Conservation (phyloP, 2,329 filamentous ascomycete genomes). For the Pseudocercospora pini-densiflorae region DNA sequence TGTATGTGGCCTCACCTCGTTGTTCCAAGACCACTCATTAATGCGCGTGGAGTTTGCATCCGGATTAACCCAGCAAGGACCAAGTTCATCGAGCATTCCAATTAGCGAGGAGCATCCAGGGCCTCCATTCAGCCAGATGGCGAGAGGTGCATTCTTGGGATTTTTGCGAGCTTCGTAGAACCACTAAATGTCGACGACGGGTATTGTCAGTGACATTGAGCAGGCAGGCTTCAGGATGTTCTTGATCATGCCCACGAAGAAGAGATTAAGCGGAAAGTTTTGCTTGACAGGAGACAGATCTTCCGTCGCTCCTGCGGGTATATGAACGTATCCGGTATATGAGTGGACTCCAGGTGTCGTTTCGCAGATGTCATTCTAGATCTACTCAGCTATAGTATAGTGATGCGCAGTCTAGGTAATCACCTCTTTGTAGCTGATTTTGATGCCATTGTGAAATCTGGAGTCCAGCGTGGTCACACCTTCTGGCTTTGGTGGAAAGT, state of each 20-base stretch:
- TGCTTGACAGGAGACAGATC: conserved; percentile 7
- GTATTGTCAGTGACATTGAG: background rate
- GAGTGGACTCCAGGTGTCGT: conserved; percentile 60
- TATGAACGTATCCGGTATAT: conserved; percentile 64
- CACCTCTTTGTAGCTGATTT: conserved; percentile 27
- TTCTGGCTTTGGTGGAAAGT: conserved; percentile 47
- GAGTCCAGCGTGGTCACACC: conserved; percentile 46
- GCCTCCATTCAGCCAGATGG: conserved; percentile 64
- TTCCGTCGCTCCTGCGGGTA: conserved; percentile 36
- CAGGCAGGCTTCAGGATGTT: background rate
- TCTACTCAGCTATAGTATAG: background rate
- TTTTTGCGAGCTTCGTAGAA: conserved; percentile 58
- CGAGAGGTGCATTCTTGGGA: conserved; percentile 52
- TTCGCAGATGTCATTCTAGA: conserved; percentile 54
- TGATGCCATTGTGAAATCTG: conserved; percentile 43
- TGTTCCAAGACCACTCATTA: conserved; percentile 62
- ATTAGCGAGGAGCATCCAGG: conserved; percentile 58
- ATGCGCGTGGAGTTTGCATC: conserved; percentile 56
- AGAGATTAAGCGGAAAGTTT: conserved; percentile 10
- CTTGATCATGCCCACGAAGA: conserved; percentile 14
- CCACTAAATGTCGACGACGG: background rate
- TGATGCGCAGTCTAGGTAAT: background rate
- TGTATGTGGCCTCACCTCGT: conserved; percentile 46
- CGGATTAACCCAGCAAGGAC: conserved; percentile 58
- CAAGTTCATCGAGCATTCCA: conserved; percentile 54